Evolutionary conservation across 148 eudicot genomes (phyloP), one percentile per base, ranked within the genome.

Genomic region (Silene uniflora): DNA sequence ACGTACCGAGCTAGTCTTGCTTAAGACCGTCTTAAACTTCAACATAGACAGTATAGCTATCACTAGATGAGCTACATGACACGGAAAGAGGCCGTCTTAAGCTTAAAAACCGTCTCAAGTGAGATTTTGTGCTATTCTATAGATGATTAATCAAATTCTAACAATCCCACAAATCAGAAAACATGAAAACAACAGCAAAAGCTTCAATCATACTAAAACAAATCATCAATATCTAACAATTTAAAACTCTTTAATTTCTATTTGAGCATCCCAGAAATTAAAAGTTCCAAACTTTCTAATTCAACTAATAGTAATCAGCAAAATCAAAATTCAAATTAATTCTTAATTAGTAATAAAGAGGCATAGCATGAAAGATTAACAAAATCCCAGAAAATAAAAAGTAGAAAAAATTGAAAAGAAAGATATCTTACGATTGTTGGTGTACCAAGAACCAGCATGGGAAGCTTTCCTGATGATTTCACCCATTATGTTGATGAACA

Each of bases 401-500:
- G 29, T 5, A 24, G 12, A 60, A 61, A 68, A 74, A 21, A 54
- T 23, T 4, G n/a, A 27, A 27, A 23, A 14, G 9, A 13, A 12
- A 52, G 56, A 12, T 52, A 21, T 35, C 97, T 84, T 84, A 94
- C 98, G 89, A 64, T 94, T 87, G 79, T 83, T 90, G 76, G 98
- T 88, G 90, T 92, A 95, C 98, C 98, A 95, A 47, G 97, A 92
- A 74, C 97, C 98, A 72, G 98, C 97, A 67, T 95, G 98, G n/a
- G 97, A 88, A 71, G 97, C 88, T 87, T 76, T 84, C 78, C 98
- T 88, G 66, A 81, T 84, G 69, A 83, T 81, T 69, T 90, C 73
- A 71, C 73, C 93, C 97, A 90, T 92, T 66, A 25, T 39, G 18
- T 27, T 24, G 27, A 52, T 44, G 55, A 67, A 73, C 52, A 66